Base-by-base conservation (phyloP, 225 moss, liverwort and hornwort species). In the Bryum argenteum region DNA sequence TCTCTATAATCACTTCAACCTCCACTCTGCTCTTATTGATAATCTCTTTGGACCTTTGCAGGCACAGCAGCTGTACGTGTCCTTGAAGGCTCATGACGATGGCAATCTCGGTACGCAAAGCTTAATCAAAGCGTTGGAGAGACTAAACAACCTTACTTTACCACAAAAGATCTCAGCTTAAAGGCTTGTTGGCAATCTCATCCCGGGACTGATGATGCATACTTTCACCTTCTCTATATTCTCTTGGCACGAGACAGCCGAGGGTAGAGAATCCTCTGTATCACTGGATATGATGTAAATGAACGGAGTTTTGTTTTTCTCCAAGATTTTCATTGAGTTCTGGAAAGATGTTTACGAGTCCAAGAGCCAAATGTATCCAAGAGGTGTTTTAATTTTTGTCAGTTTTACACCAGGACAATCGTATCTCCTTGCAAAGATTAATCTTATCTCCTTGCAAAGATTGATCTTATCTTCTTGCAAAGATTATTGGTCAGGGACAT, bases 11-110 rank as follows among this genome's bases (percentile, higher is more conserved):
- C 16, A 48, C 21, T 64, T 72, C 55, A 20, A 72, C 23, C 54
- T 62, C 37, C 45, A 44, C 53, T 21, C 15, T 61, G 10, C 42
- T 67, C 57, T 68, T 54, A 45, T 20, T 48, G 6, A 56, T 14
- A 51, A 56, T 55, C 21, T 66, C n/a, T 21, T 61, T 71, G 48
- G 61, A 56, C 11, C 14, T 63, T 67, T 74, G 80, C 91, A 96
- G 96, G 96, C 96, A 8, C 93, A 97, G 63, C 96, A 97, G 80
- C 82, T 94, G 38, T 97, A 97, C 47, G 86, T 93, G 42, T 93
- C 96, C 28, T 83, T 97, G 71, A 88, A 90, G 74, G 89, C 85
- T 22, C 74, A 94, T 77, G 93, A 83, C 16, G 91, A 97, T 78
- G 96, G 96, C 74, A 81, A 75, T 45, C 70, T 94, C n/a, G 96